Conservation (phyloP, 176 grass and related monocot genomes). For the Oryza glumipatula region DNA sequence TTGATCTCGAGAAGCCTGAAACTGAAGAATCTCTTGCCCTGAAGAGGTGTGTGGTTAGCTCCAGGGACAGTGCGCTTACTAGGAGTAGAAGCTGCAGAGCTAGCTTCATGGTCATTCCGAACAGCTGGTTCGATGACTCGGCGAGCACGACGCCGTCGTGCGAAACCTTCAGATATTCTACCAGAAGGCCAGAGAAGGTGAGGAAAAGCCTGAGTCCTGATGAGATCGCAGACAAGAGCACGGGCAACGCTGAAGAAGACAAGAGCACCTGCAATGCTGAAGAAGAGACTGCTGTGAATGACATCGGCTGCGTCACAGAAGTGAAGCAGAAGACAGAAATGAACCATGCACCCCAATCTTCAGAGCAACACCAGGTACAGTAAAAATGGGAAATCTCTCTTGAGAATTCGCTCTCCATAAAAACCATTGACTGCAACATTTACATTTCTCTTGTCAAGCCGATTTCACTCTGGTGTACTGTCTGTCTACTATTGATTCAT, state of each 20-base stretch:
- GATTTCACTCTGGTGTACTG: not conserved
- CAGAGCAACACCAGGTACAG: constrained; percentile 47
- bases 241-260: constrained; percentile 41
- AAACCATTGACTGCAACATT: not conserved
- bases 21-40: constrained; percentile 43
- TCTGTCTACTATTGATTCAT: not conserved
- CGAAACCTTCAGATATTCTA: constrained; percentile 41
- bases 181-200: constrained; percentile 51
- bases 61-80: constrained; percentile 45
- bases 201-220: constrained; percentile 46
- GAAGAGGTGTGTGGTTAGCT: constrained; percentile 51
- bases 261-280: constrained; percentile 33
- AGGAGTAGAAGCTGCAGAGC: constrained; percentile 87
- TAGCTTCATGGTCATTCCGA: constrained; percentile 71
- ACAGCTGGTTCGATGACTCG: constrained; percentile 61
- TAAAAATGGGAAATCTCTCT: not conserved
- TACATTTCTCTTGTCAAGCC: not conserved
- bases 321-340: constrained; percentile 40
- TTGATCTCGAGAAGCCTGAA: constrained; percentile 34
- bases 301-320: constrained; percentile 18
- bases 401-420: not conserved
- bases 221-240: constrained; percentile 39
- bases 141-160: constrained; percentile 46
- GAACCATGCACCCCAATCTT: not conserved
- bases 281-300: constrained; percentile 29